Evolutionary conservation across 306 rosid species (phyloP).

Genomic region (Quercus agrifolia): DNA sequence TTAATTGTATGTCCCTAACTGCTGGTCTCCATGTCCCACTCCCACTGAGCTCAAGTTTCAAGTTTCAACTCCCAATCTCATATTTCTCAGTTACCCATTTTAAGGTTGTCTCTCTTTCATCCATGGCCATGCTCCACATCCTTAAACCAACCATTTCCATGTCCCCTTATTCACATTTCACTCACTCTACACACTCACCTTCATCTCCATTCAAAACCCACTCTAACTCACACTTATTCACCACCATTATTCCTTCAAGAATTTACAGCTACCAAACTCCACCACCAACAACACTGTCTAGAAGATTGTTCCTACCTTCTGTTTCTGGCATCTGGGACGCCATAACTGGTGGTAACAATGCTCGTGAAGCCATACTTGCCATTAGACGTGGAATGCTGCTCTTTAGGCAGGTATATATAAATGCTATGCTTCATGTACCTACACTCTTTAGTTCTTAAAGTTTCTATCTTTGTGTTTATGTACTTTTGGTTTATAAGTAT

Average conservation of each 20-base stretch:
- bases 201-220: slow-evolving; percentile 29
- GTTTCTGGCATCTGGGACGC: slow-evolving; percentile 90
- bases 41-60: too few species aligned
- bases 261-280: slow-evolving; percentile 13
- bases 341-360: slow-evolving; percentile 60
- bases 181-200: slow-evolving; percentile 16
- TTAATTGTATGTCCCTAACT: too few species aligned
- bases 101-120: slow-evolving; percentile 1
- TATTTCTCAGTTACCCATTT: background rate
- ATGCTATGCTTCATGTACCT: too few species aligned
- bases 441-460: too few species aligned
- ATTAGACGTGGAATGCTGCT: too few species aligned
- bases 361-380: too few species aligned
- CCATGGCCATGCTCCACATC: slow-evolving; percentile 41
- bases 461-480: too few species aligned
- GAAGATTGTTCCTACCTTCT: slow-evolving; percentile 65
- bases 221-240: slow-evolving; percentile 13
- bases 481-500: too few species aligned
- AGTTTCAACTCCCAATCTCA: background rate
- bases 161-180: slow-evolving; percentile 11
- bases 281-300: slow-evolving; percentile 31
- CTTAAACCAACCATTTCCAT: slow-evolving; percentile 33
- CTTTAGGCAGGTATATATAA: too few species aligned
- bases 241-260: slow-evolving; percentile 15
- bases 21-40: too few species aligned